A percentile compares a stretch with the other conserved stretches of the same genome.
phyloP scores from a whole-genome alignment of 805 yeast species.

The Monosporozyma unispora region DNA sequence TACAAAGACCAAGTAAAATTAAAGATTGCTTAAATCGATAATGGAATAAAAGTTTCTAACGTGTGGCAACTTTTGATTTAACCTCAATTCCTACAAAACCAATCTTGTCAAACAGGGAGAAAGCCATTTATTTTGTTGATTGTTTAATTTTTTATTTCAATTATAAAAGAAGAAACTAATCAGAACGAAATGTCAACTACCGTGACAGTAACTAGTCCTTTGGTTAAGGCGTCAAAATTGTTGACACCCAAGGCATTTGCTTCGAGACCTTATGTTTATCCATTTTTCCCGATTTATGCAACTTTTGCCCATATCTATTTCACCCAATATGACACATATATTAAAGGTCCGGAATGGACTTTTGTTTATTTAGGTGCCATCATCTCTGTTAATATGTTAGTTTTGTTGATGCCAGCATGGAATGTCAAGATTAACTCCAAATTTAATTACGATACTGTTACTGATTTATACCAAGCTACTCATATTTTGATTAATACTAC shows the following conservation, averaged over 20 bases:
- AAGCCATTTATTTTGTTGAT: not conserved
- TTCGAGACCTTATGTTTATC: constrained; percentile 71
- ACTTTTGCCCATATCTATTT: constrained; percentile 55
- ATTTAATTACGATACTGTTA: constrained; percentile 57
- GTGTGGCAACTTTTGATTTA: not conserved
- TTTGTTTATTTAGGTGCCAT: constrained; percentile 74
- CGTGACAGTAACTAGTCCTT: constrained; percentile 51
- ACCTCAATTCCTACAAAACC: not conserved
- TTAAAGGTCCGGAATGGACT: constrained; percentile 93
- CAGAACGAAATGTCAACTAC: not conserved
- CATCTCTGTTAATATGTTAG: constrained; percentile 60
- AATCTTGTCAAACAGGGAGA: not conserved
- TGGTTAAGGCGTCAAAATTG: constrained; percentile 63
- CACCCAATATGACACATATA: constrained; percentile 66
- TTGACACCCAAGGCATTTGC: constrained; percentile 56
- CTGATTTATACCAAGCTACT: constrained; percentile 51
- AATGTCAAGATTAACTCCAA: constrained; percentile 57
- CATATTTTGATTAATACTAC: constrained; percentile 72
- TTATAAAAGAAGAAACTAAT: constrained; percentile 12
- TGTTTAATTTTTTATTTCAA: not conserved
- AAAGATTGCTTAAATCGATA: not conserved
- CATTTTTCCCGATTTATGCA: constrained; percentile 74
- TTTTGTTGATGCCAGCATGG: constrained; percentile 94
- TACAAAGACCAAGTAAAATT: not conserved
- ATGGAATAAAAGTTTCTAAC: not conserved